Evolutionary conservation across 805 yeast genomes (phyloP).

Genomic region (Sugiyamaella marilandica): DNA sequence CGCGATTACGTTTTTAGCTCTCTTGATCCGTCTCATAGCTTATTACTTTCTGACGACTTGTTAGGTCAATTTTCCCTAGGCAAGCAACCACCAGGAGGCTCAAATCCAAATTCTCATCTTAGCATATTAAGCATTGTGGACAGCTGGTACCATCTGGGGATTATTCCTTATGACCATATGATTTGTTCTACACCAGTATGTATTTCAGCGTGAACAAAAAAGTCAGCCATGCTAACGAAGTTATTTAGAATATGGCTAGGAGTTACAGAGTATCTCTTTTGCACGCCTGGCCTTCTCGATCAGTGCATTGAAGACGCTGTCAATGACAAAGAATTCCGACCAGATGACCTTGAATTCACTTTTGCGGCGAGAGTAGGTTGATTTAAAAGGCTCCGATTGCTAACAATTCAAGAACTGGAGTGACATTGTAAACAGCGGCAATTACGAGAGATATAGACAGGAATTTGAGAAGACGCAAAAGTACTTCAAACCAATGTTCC

Average conservation of each 20-base stretch:
- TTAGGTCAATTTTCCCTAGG: slow-evolving; percentile 76
- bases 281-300: slow-evolving; percentile 78
- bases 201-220: not conserved
- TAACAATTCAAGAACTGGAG: slow-evolving; percentile 55
- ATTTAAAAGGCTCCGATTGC: not conserved
- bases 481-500: slow-evolving; percentile 82
- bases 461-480: slow-evolving; percentile 75
- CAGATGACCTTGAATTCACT: slow-evolving; percentile 88
- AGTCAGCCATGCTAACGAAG: slow-evolving; percentile 1
- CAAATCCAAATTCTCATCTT: slow-evolving; percentile 76
- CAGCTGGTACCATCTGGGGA: slow-evolving; percentile 80
- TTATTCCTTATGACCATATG: slow-evolving; percentile 93
- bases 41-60: slow-evolving; percentile 71
- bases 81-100: slow-evolving; percentile 59
- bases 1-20: slow-evolving; percentile 72
- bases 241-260: slow-evolving; percentile 87
- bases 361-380: slow-evolving; percentile 63
- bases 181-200: slow-evolving; percentile 83
- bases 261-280: slow-evolving; percentile 85
- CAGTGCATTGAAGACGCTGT: slow-evolving; percentile 71
- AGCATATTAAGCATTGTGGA: slow-evolving; percentile 88
- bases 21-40: slow-evolving; percentile 46
- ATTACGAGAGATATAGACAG: slow-evolving; percentile 62
- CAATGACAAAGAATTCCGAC: slow-evolving; percentile 61
- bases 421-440: slow-evolving; percentile 67